Evolutionary conservation across 495 filamentous ascomycete genomes (phyloP), one percentile per base, ranked within the genome.

Genomic region (Eremomyces bilateralis): DNA sequence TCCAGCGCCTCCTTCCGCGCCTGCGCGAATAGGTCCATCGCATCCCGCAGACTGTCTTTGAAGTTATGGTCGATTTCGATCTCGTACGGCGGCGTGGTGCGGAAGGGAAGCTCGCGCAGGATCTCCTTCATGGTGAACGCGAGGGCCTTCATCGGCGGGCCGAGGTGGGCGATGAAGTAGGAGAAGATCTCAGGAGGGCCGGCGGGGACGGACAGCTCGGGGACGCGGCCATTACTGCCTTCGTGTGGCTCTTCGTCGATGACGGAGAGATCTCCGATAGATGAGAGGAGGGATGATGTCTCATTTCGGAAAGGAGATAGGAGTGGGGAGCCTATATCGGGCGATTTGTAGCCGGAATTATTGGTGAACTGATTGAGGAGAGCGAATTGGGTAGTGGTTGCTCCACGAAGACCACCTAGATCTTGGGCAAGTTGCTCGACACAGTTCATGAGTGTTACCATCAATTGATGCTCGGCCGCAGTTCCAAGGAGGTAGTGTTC

Each of bases 131-230:
- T 62, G 0, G 88, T 97, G 38, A 76, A 82, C 8, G 82, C 82
- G 20, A 97, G 62, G 0, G 84, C 92, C 51, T 90, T 88, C 81
- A 95, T 92, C 1, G 82, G 83, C 1, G 88, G 85, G 0, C 88
- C 88, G 22, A 97, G 56, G 41, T 85, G 71, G 11, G 59, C 58
- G 22, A 97, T 92, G 47, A 97, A 97, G 4, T 73, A 58, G 4
- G 76, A 70, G 45, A 94, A 94, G 33, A 94, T 82, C 21, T 85
- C 79, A n/a, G n/a, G n/a, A n/a, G n/a, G n/a, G n/a, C n/a, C n/a
- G 0, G 74, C 64, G 11, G 77, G 68, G 31, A 66, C 70, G 19
- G 5, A 10, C 18, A 10, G 8, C 8, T 21, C 11, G 8, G 20
- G 8, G 33, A 10, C 15, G 4, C 24, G 15, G 11, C 35, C 29